These are phyloP conservation scores for Kuraishia piskuri DNA, from an alignment of 805 yeast genomes.

Conservation along the genomic window DNA sequence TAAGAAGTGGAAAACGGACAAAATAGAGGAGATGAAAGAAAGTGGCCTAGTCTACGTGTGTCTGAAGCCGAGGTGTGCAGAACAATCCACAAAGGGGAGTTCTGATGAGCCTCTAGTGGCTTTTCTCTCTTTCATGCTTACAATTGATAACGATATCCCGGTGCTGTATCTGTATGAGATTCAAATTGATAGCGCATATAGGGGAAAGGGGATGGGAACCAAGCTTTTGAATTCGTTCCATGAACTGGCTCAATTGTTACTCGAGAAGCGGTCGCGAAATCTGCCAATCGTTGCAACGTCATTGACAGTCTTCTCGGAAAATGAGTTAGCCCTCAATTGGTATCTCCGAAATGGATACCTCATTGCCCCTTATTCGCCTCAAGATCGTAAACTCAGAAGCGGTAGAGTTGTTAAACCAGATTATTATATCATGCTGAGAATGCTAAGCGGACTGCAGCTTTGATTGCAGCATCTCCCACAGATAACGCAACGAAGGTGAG, in stretches of 20 bases:
- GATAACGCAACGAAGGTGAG: too few species aligned
- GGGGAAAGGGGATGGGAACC: conserved; percentile 30
- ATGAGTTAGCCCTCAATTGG: conserved; percentile 32
- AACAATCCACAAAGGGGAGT: not conserved
- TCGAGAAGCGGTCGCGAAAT: conserved; percentile 1
- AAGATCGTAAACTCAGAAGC: conserved; percentile 28
- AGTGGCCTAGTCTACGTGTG: conserved; percentile 34
- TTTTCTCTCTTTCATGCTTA: conserved; percentile 38
- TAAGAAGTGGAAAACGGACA: conserved; percentile 30
- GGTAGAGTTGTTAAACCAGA: conserved; percentile 34
- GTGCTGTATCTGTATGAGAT: conserved; percentile 50
- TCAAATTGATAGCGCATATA: conserved; percentile 30
- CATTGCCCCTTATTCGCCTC: conserved; percentile 32
- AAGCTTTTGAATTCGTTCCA: conserved; percentile 29
- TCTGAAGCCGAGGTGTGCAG: not conserved
- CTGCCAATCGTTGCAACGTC: conserved; percentile 21
- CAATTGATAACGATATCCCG: conserved; percentile 27
- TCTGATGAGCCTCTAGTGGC: conserved; percentile 19
- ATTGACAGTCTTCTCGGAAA: conserved; percentile 44
- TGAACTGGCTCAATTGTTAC: conserved; percentile 15
- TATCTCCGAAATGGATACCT: conserved; percentile 32
- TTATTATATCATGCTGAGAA: conserved; percentile 27
- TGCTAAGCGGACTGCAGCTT: not conserved
- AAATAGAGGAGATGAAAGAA: conserved; percentile 36
- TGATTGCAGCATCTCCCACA: not conserved